Evolutionary conservation across 129 eudicot species (phyloP), one percentile per base, ranked within the genome.

Genomic region (Deinandra increscens): DNA sequence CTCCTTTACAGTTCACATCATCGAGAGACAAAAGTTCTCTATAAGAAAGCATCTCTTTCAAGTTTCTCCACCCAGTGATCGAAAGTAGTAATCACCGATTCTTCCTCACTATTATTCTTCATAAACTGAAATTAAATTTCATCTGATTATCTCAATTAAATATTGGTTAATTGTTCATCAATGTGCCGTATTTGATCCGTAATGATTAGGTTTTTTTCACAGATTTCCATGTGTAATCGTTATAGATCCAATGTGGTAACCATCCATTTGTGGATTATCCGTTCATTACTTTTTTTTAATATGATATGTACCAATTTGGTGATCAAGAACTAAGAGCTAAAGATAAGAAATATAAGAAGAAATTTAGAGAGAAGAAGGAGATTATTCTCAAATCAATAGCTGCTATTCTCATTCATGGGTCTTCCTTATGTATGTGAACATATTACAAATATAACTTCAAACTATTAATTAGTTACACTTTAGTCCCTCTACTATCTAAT

Each of bases 211-310:
- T 56, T 23, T 55, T 55, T 12, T 26, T 3, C 61, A 37, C 61
- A 56, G 39, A 56, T 29, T 12, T 56, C 37, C 15, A 55, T 12
- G 39, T 58, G 14, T 58, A 1, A 58, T 29, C 12, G 39, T 58
- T 58, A 6, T 13, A 58, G 64, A 58, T 58, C 64, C 41, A 18
- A 26, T 58, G 18, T 58, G 41, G 41, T 29, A 58, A 58, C 64
- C 9, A 58, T 58, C 11, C 41, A 41, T 13, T 58, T 58, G 64
- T 58, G 4, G 11, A 55, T 55, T 55, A 23, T 55, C 11, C 7
- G 60, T 53, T 20, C 6, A 12, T 53, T 19, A 1, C n/a, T n/a
- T n/a, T n/a, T n/a, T n/a, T n/a, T n/a, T n/a, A n/a, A n/a, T n/a
- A n/a, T n/a, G n/a, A n/a, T n/a, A n/a, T n/a, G n/a, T n/a, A n/a